Conservation (phyloP, 2,329 filamentous ascomycete genomes). For the Escovopsis sp. region DNA sequence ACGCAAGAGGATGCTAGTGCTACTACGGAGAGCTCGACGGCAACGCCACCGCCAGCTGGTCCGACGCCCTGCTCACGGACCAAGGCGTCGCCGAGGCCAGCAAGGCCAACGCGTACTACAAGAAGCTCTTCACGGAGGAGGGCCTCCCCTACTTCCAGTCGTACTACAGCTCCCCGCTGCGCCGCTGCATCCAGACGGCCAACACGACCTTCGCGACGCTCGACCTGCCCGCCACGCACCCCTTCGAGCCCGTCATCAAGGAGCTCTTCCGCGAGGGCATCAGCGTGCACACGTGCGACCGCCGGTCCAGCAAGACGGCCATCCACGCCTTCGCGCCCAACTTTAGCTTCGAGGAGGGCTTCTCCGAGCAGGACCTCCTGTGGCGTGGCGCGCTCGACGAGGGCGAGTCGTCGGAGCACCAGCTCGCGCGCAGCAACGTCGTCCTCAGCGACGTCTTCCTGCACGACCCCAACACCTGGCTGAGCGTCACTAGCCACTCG, state of each 20-base stretch:
- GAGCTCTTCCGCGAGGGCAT: constrained; percentile 52
- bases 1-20: constrained; percentile 25
- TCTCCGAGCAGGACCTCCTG: constrained; percentile 38
- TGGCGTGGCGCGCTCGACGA: constrained; percentile 28
- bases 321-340: constrained; percentile 37
- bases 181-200: constrained; percentile 48
- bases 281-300: constrained; percentile 54
- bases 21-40: constrained; percentile 53
- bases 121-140: constrained; percentile 32
- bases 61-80: constrained; percentile 46
- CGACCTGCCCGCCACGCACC: constrained; percentile 30
- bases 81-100: constrained; percentile 41
- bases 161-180: constrained; percentile 52
- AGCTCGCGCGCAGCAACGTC: constrained; percentile 32
- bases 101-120: constrained; percentile 46
- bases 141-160: constrained; percentile 45
- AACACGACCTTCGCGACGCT: constrained; percentile 45
- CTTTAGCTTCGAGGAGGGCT: constrained; percentile 44
- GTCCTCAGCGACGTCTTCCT: constrained; percentile 44
- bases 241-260: constrained; percentile 46
- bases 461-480: constrained; percentile 38
- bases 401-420: constrained; percentile 29
- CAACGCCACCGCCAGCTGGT: constrained; percentile 48
- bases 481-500: constrained; percentile 46
- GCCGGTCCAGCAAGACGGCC: constrained; percentile 37